Conservation (phyloP, 495 filamentous ascomycete genomes). For the Xylaria longipes region DNA sequence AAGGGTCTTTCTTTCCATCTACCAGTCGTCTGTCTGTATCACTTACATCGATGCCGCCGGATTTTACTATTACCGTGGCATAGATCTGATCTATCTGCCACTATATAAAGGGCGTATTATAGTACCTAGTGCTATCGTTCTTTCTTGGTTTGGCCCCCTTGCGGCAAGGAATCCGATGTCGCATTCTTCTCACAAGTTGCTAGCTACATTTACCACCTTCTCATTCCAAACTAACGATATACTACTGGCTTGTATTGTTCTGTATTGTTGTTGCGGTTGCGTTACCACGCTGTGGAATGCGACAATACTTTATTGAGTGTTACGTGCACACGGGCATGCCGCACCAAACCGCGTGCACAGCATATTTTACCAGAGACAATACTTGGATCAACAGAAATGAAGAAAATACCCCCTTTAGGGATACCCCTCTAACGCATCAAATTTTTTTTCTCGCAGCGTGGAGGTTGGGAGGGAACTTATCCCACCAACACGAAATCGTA, state of each 20-base stretch:
- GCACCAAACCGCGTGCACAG: neutral
- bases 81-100: neutral
- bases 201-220: neutral
- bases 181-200: neutral
- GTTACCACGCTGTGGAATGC: neutral
- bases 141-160: neutral
- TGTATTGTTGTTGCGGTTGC: neutral
- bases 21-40: neutral
- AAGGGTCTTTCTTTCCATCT: neutral
- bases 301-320: neutral
- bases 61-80: neutral
- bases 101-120: slow-evolving; percentile 9
- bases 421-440: neutral
- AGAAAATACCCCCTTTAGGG: neutral
- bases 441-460: neutral
- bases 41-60: neutral
- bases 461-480: slow-evolving; percentile 10
- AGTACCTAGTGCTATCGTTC: neutral
- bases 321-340: neutral
- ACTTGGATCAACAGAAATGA: neutral
- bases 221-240: neutral
- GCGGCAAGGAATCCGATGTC: neutral
- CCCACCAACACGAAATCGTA: slow-evolving; percentile 4
- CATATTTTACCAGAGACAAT: neutral
- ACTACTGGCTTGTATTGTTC: neutral